Conservation (phyloP, 2,329 filamentous ascomycete species). For the Pleomassaria siparia region DNA sequence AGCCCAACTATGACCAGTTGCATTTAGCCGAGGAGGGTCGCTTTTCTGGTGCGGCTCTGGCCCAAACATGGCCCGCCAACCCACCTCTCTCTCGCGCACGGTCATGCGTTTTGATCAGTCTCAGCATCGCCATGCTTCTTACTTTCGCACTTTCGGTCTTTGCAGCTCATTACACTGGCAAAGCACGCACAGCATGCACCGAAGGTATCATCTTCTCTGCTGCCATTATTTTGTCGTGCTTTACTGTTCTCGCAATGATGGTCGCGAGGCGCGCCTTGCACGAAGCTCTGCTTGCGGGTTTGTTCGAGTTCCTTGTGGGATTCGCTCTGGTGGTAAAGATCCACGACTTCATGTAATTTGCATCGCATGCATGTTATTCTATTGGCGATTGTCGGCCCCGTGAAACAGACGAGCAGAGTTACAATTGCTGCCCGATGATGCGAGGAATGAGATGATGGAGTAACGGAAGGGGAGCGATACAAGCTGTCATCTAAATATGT, state of each 20-base stretch:
- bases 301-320: conserved; percentile 24
- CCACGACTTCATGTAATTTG: conserved; percentile 20
- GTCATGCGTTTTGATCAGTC: conserved; percentile 12
- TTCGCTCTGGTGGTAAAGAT: conserved; percentile 27
- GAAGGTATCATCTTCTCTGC: conserved; percentile 24
- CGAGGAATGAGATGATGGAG: too few species aligned
- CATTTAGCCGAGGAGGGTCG: conserved; percentile 16
- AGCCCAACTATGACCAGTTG: conserved; percentile 4
- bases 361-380: background rate
- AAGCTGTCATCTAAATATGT: too few species aligned
- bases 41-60: background rate
- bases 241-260: conserved; percentile 23
- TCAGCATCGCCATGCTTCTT: conserved; percentile 15
- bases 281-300: conserved; percentile 25
- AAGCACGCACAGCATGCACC: conserved; percentile 16
- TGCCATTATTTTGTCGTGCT: conserved; percentile 18
- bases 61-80: background rate
- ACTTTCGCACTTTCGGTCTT: conserved; percentile 14
- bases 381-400: too few species aligned
- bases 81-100: conserved; percentile 16
- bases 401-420: background rate
- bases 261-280: conserved; percentile 20
- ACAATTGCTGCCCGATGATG: background rate
- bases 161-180: conserved; percentile 19
- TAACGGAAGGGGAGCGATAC: too few species aligned